Conservation (phyloP, 495 filamentous ascomycete species). For the Parathielavia appendiculata region DNA sequence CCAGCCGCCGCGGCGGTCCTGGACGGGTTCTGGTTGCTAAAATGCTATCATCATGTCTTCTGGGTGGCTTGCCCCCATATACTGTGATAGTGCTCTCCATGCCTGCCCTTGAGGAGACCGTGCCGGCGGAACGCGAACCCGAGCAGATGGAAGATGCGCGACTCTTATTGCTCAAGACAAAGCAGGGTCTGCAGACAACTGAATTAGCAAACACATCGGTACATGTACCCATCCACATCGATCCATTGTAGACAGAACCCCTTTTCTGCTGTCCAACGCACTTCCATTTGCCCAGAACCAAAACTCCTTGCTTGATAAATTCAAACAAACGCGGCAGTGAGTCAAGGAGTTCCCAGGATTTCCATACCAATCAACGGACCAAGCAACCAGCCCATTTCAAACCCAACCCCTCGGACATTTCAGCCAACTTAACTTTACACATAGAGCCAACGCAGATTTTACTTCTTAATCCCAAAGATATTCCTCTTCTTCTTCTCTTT, state of each 20-base stretch:
- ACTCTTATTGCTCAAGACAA: no score
- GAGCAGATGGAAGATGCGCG: no score
- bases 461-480: conserved; percentile 68
- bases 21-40: conserved; percentile 3
- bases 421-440: neutral
- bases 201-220: no score
- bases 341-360: neutral
- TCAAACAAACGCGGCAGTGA: neutral
- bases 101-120: no score
- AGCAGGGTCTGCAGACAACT: no score
- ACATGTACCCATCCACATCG: neutral
- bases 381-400: neutral
- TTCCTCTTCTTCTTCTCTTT: conserved; percentile 72
- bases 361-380: neutral
- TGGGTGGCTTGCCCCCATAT: no score
- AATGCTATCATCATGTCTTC: neutral
- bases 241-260: neutral
- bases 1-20: neutral
- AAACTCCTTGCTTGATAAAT: conserved; percentile 17
- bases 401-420: neutral
- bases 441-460: neutral
- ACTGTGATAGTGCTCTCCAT: no score
- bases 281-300: neutral
- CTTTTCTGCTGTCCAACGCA: neutral
- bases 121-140: no score